Conservation (phyloP, 495 filamentous ascomycete genomes). For the Cercophora sp. region DNA sequence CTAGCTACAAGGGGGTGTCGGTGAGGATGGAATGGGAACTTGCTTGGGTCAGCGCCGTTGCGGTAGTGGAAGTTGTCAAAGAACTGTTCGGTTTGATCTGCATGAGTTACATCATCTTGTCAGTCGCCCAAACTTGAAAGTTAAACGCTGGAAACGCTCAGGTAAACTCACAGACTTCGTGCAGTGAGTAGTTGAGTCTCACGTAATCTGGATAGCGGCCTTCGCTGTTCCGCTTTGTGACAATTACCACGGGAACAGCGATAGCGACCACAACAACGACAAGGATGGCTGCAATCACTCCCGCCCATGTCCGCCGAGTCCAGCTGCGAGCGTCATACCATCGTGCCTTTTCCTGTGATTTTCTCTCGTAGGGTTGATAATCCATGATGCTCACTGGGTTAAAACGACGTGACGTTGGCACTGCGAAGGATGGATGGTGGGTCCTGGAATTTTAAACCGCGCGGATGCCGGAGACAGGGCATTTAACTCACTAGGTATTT, state of each 20-base stretch:
- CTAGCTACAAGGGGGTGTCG: not conserved
- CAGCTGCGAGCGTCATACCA: conserved; percentile 53
- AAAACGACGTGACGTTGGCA: not conserved
- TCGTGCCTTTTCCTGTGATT: conserved; percentile 9
- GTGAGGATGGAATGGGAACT: not conserved
- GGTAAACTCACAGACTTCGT: conserved; percentile 33
- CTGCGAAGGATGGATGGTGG: not conserved
- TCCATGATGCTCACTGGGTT: not conserved
- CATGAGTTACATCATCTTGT: not conserved
- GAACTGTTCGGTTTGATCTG: conserved; percentile 44
- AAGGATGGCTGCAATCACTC: conserved; percentile 10
- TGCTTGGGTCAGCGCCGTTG: conserved; percentile 27
- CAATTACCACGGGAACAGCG: conserved; percentile 41
- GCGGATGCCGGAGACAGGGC: not conserved
- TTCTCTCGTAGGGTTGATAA: not conserved
- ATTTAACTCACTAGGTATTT: not conserved
- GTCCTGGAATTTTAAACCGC: not conserved
- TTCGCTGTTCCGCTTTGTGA: conserved; percentile 35
- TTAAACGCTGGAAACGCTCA: not conserved
- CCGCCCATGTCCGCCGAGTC: conserved; percentile 46
- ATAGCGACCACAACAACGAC: conserved; percentile 31
- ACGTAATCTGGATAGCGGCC: conserved; percentile 37
- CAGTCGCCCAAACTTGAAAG: not conserved
- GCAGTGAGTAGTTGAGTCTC: conserved; percentile 32
- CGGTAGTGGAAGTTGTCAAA: conserved; percentile 54